Percentiles rank a stretch among this genome's conserved stretches.
Evolutionary conservation across 192 early-diverging fungal species (phyloP).

Genomic region (Backusella mclennaniae): DNA sequence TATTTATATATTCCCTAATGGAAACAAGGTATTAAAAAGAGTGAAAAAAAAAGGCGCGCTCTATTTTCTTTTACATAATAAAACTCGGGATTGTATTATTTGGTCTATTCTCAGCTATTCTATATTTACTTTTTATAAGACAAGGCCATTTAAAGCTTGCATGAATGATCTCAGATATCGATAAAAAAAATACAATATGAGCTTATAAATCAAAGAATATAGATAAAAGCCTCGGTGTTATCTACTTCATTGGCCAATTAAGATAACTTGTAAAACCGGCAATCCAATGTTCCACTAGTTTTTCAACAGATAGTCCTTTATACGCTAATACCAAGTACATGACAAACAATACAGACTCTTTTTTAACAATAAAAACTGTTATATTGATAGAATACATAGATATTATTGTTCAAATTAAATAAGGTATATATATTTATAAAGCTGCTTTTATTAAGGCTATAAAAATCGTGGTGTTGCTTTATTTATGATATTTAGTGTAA

Average conservation of each 20-base stretch:
- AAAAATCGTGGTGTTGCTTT: not conserved
- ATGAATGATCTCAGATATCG: not conserved
- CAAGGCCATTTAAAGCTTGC: not conserved
- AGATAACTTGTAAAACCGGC: not conserved
- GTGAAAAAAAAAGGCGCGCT: not conserved
- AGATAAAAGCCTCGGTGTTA: not conserved
- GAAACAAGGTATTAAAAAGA: not conserved
- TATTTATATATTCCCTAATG: constrained; percentile 5
- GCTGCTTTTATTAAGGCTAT: not conserved
- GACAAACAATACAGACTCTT: too few relatives aligned
- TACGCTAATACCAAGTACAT: not conserved
- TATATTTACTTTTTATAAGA: not conserved
- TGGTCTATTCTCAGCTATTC: not conserved
- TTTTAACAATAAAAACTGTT: too few relatives aligned
- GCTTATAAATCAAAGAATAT: not conserved
- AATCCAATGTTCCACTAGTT: not conserved
- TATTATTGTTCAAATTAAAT: too few relatives aligned
- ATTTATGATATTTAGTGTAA: not conserved
- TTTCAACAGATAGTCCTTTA: not conserved
- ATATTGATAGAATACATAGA: too few relatives aligned
- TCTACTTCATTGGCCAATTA: not conserved
- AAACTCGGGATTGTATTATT: not conserved
- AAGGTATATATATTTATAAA: not conserved
- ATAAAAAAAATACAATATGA: too few relatives aligned
- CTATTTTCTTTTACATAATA: not conserved